phyloP scores from a whole-genome alignment of 2,329 filamentous ascomycete genomes.

The Tolypocladium pustulatum region DNA sequence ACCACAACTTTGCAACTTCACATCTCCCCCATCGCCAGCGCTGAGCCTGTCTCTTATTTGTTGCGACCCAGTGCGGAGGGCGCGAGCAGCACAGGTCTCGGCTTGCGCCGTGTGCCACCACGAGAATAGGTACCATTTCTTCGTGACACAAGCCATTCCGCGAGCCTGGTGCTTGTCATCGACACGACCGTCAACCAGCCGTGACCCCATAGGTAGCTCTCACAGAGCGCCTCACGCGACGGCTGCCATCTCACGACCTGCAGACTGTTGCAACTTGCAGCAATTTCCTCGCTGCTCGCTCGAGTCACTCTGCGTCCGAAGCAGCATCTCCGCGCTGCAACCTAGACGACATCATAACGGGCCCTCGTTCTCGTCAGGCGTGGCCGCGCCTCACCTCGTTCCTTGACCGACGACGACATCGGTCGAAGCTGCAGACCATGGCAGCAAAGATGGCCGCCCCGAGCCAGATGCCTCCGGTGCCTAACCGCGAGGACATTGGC shows the following conservation, averaged over 20 bases:
- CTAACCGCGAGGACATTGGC: constrained; percentile 50
- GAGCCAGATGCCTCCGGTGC: constrained; percentile 43
- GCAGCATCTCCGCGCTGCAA: not conserved
- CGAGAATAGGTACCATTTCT: not conserved
- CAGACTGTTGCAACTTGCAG: not conserved
- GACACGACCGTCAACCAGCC: not conserved
- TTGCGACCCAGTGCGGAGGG: not conserved
- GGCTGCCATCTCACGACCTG: not conserved
- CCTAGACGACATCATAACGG: not conserved
- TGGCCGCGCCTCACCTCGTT: constrained; percentile 3
- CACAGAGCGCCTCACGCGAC: not conserved
- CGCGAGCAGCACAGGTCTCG: not conserved
- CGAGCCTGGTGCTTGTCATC: not conserved
- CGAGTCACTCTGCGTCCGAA: not conserved
- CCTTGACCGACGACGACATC: not conserved
- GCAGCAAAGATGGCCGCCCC: constrained; percentile 22
- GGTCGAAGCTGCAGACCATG: constrained; percentile 12
- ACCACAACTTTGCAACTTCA: not conserved
- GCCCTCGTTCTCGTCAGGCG: not conserved
- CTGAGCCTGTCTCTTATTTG: not conserved
- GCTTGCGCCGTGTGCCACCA: not conserved
- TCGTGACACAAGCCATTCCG: not conserved
- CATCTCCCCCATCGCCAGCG: not conserved
- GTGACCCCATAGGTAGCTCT: not conserved
- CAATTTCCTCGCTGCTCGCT: not conserved